Evolutionary conservation across 2,329 filamentous ascomycete genomes (phyloP).

Genomic region (Penicillium oxalicum): DNA sequence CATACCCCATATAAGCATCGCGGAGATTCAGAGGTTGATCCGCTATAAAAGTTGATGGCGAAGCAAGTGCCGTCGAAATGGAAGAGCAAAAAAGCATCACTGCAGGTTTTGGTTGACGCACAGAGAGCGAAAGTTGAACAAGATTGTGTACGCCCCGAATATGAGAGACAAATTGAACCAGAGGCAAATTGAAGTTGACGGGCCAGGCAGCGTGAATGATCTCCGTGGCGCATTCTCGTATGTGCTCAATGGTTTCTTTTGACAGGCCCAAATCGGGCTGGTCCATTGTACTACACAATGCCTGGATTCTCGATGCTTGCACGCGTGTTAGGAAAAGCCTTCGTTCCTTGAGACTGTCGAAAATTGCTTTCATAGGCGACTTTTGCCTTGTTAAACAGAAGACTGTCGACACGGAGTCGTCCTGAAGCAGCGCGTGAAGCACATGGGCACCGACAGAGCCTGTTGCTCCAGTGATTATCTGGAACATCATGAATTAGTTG

Average conservation of each 20-base stretch:
- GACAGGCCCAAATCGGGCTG: conserved; percentile 40
- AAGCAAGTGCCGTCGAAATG: conserved; percentile 36
- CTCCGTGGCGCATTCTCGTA: conserved; percentile 39
- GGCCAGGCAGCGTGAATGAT: conserved; percentile 52
- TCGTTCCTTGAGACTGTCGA: conserved; percentile 18
- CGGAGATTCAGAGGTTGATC: conserved; percentile 14
- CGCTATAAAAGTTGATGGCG: conserved; percentile 5
- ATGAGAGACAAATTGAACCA: conserved; percentile 45
- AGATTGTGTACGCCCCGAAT: conserved; percentile 42
- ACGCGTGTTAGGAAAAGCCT: conserved; percentile 18
- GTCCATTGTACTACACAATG: conserved; percentile 38
- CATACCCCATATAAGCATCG: conserved; percentile 28
- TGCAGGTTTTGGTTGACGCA: conserved; percentile 25
- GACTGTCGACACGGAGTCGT: conserved; percentile 30
- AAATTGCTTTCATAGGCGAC: conserved; percentile 18
- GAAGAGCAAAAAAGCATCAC: conserved; percentile 49
- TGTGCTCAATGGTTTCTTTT: conserved; percentile 28
- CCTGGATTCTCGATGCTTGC: conserved; percentile 32
- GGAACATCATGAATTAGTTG: neutral
- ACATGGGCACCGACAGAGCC: conserved; percentile 41
- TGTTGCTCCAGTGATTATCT: conserved; percentile 41
- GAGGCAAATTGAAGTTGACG: conserved; percentile 50
- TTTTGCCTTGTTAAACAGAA: conserved; percentile 35
- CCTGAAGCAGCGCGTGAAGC: conserved; percentile 33
- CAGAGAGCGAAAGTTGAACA: conserved; percentile 41